A percentile compares a stretch with the other conserved stretches of the same genome.
Evolutionary conservation across 345 rosid genomes (phyloP).

Genomic region (Acer saccharum): DNA sequence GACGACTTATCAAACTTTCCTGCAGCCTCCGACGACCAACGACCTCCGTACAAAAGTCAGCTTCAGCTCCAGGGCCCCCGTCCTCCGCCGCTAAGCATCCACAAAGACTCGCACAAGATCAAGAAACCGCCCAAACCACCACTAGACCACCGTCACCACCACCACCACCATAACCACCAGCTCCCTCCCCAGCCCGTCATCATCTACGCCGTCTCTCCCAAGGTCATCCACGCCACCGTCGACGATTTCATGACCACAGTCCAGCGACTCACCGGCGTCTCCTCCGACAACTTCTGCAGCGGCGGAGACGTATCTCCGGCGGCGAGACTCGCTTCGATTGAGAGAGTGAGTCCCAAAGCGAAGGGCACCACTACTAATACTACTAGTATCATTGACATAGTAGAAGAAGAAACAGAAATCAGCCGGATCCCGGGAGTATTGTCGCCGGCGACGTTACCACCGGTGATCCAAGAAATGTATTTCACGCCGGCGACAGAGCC

Average conservation of each 20-base stretch:
- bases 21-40: conserved; percentile 26
- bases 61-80: conserved; percentile 77
- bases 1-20: conserved; percentile 42
- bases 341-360: conserved; percentile 61
- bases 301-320: conserved; percentile 72
- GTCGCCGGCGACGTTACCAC: conserved; percentile 62
- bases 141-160: conserved; percentile 18
- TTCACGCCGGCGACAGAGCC: conserved; percentile 52
- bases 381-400: conserved; percentile 21
- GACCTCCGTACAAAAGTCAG: conserved; percentile 31
- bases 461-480: conserved; percentile 41
- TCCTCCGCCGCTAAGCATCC: conserved; percentile 66
- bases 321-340: conserved; percentile 77
- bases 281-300: conserved; percentile 45
- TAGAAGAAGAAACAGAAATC: conserved; percentile 31
- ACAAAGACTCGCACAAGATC: conserved; percentile 66
- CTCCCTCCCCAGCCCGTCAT: conserved; percentile 50
- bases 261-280: conserved; percentile 82
- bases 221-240: conserved; percentile 66
- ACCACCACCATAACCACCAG: conserved; percentile 15
- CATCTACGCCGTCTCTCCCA: conserved; percentile 85
- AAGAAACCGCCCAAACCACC: conserved; percentile 60
- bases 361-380: not conserved
- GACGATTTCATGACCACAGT: conserved; percentile 77
- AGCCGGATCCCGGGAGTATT: conserved; percentile 65